These are phyloP conservation scores for Laguncularia racemosa DNA, from an alignment of 345 rosid genomes.

Conservation along the genomic window DNA sequence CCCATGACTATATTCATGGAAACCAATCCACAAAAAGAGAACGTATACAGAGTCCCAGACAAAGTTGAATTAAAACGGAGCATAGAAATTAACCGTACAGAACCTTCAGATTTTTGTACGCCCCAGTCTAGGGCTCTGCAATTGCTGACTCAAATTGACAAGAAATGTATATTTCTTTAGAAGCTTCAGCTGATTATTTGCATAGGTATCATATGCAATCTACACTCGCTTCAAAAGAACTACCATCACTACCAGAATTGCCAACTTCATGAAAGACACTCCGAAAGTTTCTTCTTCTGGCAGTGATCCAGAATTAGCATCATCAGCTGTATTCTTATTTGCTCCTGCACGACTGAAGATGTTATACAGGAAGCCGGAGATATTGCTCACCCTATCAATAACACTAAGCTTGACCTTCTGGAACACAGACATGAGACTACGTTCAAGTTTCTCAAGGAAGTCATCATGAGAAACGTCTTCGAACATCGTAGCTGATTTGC, in stretches of 20 bases:
- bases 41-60: no score
- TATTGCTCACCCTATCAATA: conserved; percentile 38
- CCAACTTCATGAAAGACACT: conserved; percentile 48
- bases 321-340: conserved; percentile 19
- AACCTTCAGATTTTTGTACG: no score
- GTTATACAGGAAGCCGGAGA: conserved; percentile 39
- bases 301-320: conserved; percentile 18
- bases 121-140: background rate
- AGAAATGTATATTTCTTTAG: background rate
- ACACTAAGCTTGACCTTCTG: conserved; percentile 41
- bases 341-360: conserved; percentile 30
- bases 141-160: no score
- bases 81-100: no score
- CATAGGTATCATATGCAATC: no score
- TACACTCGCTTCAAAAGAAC: conserved; percentile 55
- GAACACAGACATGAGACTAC: conserved; percentile 17
- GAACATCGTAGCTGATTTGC: conserved; percentile 12
- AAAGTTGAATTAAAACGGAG: no score
- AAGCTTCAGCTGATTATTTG: conserved; percentile 28
- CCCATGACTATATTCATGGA: no score
- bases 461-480: conserved; percentile 24
- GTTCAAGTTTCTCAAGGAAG: conserved; percentile 9
- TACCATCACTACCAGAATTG: conserved; percentile 47
- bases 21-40: no score
- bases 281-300: conserved; percentile 29